phyloP scores from a whole-genome alignment of 441 rosid species.

The Gossypium aridum region DNA sequence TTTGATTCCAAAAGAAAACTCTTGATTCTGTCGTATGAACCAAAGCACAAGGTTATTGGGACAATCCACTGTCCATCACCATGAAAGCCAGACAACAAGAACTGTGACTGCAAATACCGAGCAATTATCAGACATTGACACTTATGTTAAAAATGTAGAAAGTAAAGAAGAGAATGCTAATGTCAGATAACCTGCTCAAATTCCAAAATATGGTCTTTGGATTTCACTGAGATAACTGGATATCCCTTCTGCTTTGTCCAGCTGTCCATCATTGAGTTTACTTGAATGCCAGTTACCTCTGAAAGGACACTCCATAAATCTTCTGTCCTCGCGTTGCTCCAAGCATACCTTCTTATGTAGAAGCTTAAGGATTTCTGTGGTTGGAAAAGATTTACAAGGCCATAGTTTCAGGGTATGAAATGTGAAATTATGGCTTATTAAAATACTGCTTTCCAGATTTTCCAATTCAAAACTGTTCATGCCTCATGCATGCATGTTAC shows the following conservation, averaged over 20 bases:
- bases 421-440: background rate
- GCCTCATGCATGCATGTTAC: background rate
- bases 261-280: conserved; percentile 76
- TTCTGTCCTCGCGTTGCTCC: conserved; percentile 84
- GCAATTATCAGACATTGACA: background rate
- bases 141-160: background rate
- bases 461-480: background rate
- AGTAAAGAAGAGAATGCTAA: background rate
- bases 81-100: conserved; percentile 64
- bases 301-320: conserved; percentile 88
- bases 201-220: conserved; percentile 61
- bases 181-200: conserved; percentile 63
- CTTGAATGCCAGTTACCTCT: conserved; percentile 78
- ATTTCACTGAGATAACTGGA: conserved; percentile 74
- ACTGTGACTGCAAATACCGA: conserved; percentile 54
- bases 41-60: conserved; percentile 74
- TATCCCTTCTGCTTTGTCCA: conserved; percentile 93
- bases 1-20: conserved; percentile 65
- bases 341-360: conserved; percentile 68
- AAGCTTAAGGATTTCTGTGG: conserved; percentile 78
- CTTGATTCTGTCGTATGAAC: conserved; percentile 61
- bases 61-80: conserved; percentile 96
- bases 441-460: background rate
- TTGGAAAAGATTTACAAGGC: conserved; percentile 5
- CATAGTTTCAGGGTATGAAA: background rate